Evolutionary conservation across 352 stramenopile species (phyloP).

Genomic region (Phytophthora tubulina): DNA sequence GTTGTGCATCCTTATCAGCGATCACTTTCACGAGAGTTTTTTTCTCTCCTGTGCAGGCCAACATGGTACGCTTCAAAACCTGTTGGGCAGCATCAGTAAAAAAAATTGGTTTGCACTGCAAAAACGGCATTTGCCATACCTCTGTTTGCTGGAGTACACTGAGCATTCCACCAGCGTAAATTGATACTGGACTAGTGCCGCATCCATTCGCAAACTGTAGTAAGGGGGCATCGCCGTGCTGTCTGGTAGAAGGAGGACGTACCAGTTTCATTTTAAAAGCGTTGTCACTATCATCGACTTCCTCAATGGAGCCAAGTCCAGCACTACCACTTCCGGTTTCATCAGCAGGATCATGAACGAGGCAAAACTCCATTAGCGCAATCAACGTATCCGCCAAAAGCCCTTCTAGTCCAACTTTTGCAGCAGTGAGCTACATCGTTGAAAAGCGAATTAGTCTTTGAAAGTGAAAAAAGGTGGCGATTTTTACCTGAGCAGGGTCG

Average conservation of each 20-base stretch:
- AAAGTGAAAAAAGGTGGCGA: background rate
- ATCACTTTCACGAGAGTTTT: constrained; percentile 39
- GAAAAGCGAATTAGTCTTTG: constrained; percentile 4
- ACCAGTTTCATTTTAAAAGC: constrained; percentile 24
- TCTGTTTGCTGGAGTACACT: constrained; percentile 58
- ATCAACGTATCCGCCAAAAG: constrained; percentile 41
- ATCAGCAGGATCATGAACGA: constrained; percentile 19
- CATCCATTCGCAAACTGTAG: constrained; percentile 52
- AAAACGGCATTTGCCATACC: constrained; percentile 32
- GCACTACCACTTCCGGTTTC: background rate
- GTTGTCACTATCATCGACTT: background rate
- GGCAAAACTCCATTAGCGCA: constrained; percentile 39
- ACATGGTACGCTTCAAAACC: constrained; percentile 47
- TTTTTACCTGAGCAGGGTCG: constrained; percentile 49
- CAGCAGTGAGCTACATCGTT: constrained; percentile 36
- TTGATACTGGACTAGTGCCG: constrained; percentile 46
- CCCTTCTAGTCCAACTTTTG: constrained; percentile 48
- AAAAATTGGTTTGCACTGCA: background rate
- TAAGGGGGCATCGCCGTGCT: constrained; percentile 7
- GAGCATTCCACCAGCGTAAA: constrained; percentile 60
- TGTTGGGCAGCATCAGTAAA: constrained; percentile 22
- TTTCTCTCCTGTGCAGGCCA: constrained; percentile 57
- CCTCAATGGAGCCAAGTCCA: background rate
- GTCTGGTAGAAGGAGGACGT: constrained; percentile 15
- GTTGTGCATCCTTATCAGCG: constrained; percentile 42